Evolutionary conservation across 2,329 filamentous ascomycete species (phyloP), one percentile per base, ranked within the genome.

Genomic region (Leptodontidium sp.): DNA sequence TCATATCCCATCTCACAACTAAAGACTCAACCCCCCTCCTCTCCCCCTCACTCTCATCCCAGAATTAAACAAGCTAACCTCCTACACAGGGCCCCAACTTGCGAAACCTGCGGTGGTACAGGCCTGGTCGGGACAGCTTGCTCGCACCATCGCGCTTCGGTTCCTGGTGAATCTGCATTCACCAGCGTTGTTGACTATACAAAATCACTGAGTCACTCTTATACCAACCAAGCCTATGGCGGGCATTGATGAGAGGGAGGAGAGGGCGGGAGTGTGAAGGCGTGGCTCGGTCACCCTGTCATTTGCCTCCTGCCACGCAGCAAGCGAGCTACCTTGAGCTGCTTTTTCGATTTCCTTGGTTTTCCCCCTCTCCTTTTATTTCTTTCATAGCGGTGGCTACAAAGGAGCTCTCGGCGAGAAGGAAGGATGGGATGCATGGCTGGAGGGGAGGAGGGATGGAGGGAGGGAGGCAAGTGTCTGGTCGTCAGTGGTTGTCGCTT

Each of bases 401-500:
- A 8, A 2, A 26, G 21, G 38, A 43, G 38, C 17, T 43, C 35
- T 38, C n/a, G 35, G 38, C 38, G 57, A 26, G 32, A 58, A 24
- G 38, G 38, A 24, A 24, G 21, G 38, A 24, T 9, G 21, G n/a
- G 6, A 21, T 7, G 17, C n/a, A 14, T 32, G 15, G 17, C 14
- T 11, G 26, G 43, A 21, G 15, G 26, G 17, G 17, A 35, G 6
- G 38, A 35, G 7, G 3, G 40, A 8, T 5, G 47, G n/a, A 47
- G n/a, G 47, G 17, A 21, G 38, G 38, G 9, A 43, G 55, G n/a
- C 29, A 58, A 58, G 40, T 53, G 47, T 24, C 47, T n/a, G 61
- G n/a, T 38, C 15, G 32, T 40, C 61, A 26, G 45, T 24, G 61
- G 61, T 53, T 45, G 32, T 63, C 47, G 32, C 45, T 63, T 53